phyloP scores from a whole-genome alignment of 2,329 filamentous ascomycete species.

The Bipolaris oryzae region DNA sequence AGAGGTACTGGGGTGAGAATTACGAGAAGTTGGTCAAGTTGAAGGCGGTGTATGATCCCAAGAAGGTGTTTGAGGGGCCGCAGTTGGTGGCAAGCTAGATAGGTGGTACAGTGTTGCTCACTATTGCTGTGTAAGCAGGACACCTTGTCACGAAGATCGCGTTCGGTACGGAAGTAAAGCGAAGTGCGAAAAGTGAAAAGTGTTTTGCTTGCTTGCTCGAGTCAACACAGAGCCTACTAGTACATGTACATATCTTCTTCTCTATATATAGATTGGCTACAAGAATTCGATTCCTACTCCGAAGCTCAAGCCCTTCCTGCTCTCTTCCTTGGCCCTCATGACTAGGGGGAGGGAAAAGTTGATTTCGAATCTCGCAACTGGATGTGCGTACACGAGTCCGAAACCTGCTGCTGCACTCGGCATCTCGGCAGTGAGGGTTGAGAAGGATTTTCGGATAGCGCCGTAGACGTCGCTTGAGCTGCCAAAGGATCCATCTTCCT shows the following conservation, averaged over 20 bases:
- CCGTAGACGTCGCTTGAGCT: constrained; percentile 58
- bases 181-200: background rate
- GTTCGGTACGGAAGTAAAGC: background rate
- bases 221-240: constrained; percentile 8
- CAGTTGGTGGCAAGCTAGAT: constrained; percentile 29
- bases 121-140: background rate
- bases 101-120: background rate
- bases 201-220: constrained; percentile 11
- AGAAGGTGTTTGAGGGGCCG: constrained; percentile 34
- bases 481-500: constrained; percentile 51
- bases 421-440: constrained; percentile 73
- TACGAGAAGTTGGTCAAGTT: constrained; percentile 40
- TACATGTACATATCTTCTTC: constrained; percentile 7
- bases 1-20: constrained; percentile 52
- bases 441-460: constrained; percentile 67
- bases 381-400: constrained; percentile 93
- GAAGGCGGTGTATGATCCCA: constrained; percentile 45
- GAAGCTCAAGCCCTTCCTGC: constrained; percentile 88
- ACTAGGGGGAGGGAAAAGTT: constrained; percentile 92
- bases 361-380: constrained; percentile 89
- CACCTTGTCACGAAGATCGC: background rate
- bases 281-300: constrained; percentile 97
- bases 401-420: constrained; percentile 87
- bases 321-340: constrained; percentile 80
- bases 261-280: constrained; percentile 54